Percentiles rank a stretch among this genome's conserved stretches.
Evolutionary conservation across 2,329 filamentous ascomycete genomes (phyloP).

Genomic region (Pleomassaria siparia): DNA sequence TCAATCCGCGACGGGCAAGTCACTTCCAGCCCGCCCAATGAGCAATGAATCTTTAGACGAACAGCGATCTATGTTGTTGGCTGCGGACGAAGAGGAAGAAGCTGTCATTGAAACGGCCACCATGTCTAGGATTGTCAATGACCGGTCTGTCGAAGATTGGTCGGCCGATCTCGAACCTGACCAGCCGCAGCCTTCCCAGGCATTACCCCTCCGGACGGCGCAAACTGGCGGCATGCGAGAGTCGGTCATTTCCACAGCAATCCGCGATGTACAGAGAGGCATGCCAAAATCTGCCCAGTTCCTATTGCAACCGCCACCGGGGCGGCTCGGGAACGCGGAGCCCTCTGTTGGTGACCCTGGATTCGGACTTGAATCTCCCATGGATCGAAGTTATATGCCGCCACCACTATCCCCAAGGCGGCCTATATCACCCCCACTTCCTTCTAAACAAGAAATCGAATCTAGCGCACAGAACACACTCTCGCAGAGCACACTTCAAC

Average conservation of each 20-base stretch:
- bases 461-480: constrained; percentile 18
- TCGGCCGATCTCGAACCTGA: constrained; percentile 20
- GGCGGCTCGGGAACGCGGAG: constrained; percentile 22
- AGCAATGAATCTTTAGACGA: constrained; percentile 59
- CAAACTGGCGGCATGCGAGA: constrained; percentile 31
- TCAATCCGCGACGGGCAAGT: constrained; percentile 63
- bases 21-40: constrained; percentile 70
- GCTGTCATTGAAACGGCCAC: constrained; percentile 57
- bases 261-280: constrained; percentile 43
- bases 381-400: constrained; percentile 65
- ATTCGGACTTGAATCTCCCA: constrained; percentile 52
- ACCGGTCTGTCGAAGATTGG: constrained; percentile 29
- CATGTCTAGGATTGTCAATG: constrained; percentile 55
- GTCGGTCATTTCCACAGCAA: constrained; percentile 45
- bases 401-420: constrained; percentile 70
- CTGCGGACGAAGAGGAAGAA: constrained; percentile 41
- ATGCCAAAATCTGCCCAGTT: constrained; percentile 32
- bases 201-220: constrained; percentile 38
- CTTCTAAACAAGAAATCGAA: constrained; percentile 21
- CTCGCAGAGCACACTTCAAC: constrained; percentile 20
- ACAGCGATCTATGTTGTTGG: constrained; percentile 39
- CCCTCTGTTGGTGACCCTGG: constrained; percentile 16
- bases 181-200: constrained; percentile 20
- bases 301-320: constrained; percentile 38
- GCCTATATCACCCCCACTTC: constrained; percentile 49